phyloP scores from a whole-genome alignment of 1,284 basidiomycete genomes.

The Schizophyllum amplum region DNA sequence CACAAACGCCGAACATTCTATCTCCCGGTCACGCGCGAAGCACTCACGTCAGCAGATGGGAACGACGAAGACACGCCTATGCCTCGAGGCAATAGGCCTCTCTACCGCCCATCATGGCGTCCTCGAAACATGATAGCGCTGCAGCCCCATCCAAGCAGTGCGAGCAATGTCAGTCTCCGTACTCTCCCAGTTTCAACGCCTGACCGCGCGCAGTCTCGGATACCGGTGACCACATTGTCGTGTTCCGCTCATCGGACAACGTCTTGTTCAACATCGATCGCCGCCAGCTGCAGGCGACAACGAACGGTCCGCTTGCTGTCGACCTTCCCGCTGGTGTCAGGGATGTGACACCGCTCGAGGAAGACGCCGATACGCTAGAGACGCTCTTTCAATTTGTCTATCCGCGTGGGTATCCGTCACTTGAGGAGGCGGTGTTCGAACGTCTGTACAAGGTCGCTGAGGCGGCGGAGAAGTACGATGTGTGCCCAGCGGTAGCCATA shows the following conservation, averaged over 20 bases:
- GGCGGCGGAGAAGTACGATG: slow-evolving; percentile 25
- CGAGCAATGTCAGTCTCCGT: no score
- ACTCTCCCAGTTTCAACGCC: no score
- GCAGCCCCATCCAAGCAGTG: no score
- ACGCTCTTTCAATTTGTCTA: slow-evolving; percentile 22
- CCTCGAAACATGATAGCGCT: no score
- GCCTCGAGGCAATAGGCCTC: no score
- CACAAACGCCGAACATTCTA: no score
- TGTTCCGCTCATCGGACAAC: slow-evolving; percentile 7
- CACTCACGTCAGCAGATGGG: no score
- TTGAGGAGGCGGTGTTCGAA: slow-evolving; percentile 17
- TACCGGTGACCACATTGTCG: slow-evolving; percentile 6
- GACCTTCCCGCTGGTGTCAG: not conserved
- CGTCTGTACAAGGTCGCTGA: slow-evolving; percentile 18
- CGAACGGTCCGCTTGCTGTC: slow-evolving; percentile 1
- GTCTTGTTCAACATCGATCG: slow-evolving; percentile 8
- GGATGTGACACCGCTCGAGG: slow-evolving; percentile 18
- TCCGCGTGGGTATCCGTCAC: slow-evolving; percentile 19
- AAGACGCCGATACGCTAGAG: slow-evolving; percentile 16
- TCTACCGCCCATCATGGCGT: no score
- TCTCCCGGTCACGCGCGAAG: no score
- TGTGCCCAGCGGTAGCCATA: slow-evolving; percentile 21
- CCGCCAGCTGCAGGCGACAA: slow-evolving; percentile 6
- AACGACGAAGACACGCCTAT: no score
- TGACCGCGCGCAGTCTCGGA: slow-evolving; percentile 8